Conservation (phyloP, 2,329 filamentous ascomycete genomes). For the Aureobasidium melanogenum region DNA sequence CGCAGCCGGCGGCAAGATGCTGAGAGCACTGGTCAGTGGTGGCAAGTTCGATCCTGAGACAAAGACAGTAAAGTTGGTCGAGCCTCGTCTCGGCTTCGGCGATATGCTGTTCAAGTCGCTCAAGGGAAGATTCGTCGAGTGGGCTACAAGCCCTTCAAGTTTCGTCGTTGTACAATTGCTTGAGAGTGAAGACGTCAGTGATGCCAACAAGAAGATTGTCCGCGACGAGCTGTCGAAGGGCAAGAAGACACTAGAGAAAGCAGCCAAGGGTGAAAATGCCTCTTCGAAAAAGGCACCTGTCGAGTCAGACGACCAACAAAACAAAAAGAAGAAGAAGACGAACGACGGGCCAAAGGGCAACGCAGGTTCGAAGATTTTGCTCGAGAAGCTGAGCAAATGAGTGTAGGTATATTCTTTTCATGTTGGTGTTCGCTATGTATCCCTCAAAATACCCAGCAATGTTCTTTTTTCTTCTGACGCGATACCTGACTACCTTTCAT, state of each 20-base stretch:
- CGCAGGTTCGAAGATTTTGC: slow-evolving; percentile 38
- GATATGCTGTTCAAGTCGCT: slow-evolving; percentile 75
- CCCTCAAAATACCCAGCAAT: slow-evolving; percentile 4
- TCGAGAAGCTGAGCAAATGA: slow-evolving; percentile 28
- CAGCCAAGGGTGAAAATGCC: slow-evolving; percentile 41
- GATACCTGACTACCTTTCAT: no score
- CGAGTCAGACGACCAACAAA: slow-evolving; percentile 17
- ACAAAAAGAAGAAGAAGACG: slow-evolving; percentile 28
- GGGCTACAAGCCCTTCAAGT: slow-evolving; percentile 78
- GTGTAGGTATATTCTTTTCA: background rate
- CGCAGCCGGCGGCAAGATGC: slow-evolving; percentile 64
- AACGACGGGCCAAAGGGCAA: slow-evolving; percentile 28
- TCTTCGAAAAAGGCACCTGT: slow-evolving; percentile 34
- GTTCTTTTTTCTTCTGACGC: background rate
- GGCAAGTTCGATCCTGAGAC: slow-evolving; percentile 71
- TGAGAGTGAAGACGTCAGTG: slow-evolving; percentile 57
- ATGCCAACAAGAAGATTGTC: slow-evolving; percentile 57
- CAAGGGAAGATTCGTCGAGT: slow-evolving; percentile 62
- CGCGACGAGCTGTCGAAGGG: slow-evolving; percentile 63
- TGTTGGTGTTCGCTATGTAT: background rate
- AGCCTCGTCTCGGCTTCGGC: slow-evolving; percentile 73
- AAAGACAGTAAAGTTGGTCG: slow-evolving; percentile 59
- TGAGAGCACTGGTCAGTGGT: slow-evolving; percentile 84
- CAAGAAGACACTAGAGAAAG: slow-evolving; percentile 61
- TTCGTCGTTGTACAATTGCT: slow-evolving; percentile 78